Conservation (phyloP, 140 eudicot species). For the Ambrosia hybrid region DNA sequence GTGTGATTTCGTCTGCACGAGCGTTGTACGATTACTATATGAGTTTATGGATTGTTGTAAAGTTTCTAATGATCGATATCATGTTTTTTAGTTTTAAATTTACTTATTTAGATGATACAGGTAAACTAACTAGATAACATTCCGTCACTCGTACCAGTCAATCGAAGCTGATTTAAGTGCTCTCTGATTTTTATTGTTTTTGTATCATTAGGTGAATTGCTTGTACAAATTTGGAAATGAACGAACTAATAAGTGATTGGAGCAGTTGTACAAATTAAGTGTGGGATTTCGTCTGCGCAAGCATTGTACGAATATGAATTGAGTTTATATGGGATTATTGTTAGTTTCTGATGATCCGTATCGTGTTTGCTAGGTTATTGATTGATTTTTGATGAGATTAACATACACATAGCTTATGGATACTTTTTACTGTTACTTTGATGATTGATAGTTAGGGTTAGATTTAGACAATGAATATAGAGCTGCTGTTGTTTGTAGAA, state of each 20-base stretch:
- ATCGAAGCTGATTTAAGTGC: no score
- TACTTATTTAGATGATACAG: no score
- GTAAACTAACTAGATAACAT: no score
- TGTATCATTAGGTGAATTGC: not conserved
- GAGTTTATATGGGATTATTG: not conserved
- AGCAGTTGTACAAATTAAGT: slow-evolving; percentile 6
- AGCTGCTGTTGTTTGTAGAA: not conserved
- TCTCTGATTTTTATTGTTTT: no score
- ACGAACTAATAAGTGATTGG: slow-evolving; percentile 17
- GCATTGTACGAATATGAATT: slow-evolving; percentile 17
- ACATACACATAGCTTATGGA: not conserved
- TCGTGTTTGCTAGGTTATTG: not conserved
- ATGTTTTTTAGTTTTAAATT: no score
- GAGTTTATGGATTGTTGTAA: not conserved
- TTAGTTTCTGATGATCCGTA: no score
- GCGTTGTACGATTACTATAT: slow-evolving; percentile 17
- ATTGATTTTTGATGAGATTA: not conserved
- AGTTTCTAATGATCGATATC: no score
- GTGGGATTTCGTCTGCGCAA: slow-evolving; percentile 11
- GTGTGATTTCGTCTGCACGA: slow-evolving; percentile 14
- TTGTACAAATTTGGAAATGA: slow-evolving; percentile 16
- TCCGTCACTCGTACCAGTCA: no score
- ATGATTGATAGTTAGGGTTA: not conserved
- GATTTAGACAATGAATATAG: slow-evolving; percentile 6
- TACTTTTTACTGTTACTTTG: not conserved